These are phyloP conservation scores for Diaporthe eres DNA, from an alignment of 2,329 filamentous ascomycete genomes.

Conservation along the genomic window DNA sequence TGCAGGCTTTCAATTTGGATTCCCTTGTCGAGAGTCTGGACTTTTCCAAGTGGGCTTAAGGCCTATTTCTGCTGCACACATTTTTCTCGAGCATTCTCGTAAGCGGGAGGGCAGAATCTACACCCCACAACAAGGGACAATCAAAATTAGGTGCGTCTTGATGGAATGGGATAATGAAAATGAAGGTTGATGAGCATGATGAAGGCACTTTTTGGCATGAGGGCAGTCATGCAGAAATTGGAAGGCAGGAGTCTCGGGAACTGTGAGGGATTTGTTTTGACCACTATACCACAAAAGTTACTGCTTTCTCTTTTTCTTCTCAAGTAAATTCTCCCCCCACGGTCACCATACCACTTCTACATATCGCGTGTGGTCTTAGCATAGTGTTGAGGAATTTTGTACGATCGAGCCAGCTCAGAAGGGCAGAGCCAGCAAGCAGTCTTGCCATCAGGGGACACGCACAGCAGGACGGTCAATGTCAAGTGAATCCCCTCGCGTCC, in stretches of 20 bases:
- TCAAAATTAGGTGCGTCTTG: background rate
- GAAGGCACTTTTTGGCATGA: background rate
- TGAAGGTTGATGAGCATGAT: slow-evolving; percentile 26
- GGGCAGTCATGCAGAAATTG: slow-evolving; percentile 13
- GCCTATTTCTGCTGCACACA: background rate
- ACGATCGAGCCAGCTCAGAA: background rate
- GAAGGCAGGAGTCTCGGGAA: slow-evolving; percentile 42
- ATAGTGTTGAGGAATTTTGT: background rate
- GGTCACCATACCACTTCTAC: slow-evolving; percentile 7
- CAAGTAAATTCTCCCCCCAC: background rate
- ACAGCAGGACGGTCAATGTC: slow-evolving; percentile 2
- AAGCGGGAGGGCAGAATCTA: background rate
- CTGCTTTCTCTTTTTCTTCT: slow-evolving; percentile 43
- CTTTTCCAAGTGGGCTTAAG: slow-evolving; percentile 64
- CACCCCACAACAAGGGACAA: background rate
- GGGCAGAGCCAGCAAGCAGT: slow-evolving; percentile 1
- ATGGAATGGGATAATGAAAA: slow-evolving; percentile 1
- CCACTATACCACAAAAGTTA: slow-evolving; percentile 57
- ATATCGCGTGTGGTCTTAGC: slow-evolving; percentile 9
- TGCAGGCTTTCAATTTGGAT: slow-evolving; percentile 51
- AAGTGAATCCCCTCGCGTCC: background rate
- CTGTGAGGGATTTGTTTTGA: slow-evolving; percentile 41
- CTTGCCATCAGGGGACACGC: background rate
- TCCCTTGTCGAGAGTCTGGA: slow-evolving; percentile 62
- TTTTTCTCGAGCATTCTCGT: background rate